These are phyloP conservation scores for Ustanciosporium gigantosporum DNA, from an alignment of 1,284 basidiomycete species.

Conservation along the genomic window DNA sequence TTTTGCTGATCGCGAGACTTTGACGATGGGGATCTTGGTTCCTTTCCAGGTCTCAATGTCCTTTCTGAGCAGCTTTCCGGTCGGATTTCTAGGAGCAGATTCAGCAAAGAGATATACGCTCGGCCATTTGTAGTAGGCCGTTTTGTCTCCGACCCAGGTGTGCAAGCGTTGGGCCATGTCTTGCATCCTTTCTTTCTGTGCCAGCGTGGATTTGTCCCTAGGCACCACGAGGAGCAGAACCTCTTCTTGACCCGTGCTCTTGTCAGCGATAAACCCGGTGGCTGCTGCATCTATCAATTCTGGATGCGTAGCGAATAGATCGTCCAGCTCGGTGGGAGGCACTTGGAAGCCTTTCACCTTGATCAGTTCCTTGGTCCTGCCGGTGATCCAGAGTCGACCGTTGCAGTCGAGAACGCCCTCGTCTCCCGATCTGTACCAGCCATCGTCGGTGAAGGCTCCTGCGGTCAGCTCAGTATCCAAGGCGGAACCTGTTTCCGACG, in stretches of 20 bases:
- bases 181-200: slow-evolving; percentile 12
- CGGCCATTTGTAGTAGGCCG: slow-evolving; percentile 45
- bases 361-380: slow-evolving; percentile 46
- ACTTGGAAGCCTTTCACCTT: slow-evolving; percentile 52
- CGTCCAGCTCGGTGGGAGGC: slow-evolving; percentile 45
- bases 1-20: slow-evolving; percentile 9
- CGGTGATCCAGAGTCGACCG: slow-evolving; percentile 49
- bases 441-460: slow-evolving; percentile 38
- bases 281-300: slow-evolving; percentile 34
- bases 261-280: slow-evolving; percentile 18
- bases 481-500: slow-evolving; percentile 35
- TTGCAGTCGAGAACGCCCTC: slow-evolving; percentile 43
- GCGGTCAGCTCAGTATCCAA: slow-evolving; percentile 29
- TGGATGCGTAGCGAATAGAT: slow-evolving; percentile 31
- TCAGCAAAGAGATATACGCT: slow-evolving; percentile 26
- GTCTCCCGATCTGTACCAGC: slow-evolving; percentile 45
- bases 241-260: slow-evolving; percentile 24
- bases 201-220: slow-evolving; percentile 14
- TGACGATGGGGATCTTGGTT: slow-evolving; percentile 15
- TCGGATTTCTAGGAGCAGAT: slow-evolving; percentile 21
- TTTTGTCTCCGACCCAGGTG: slow-evolving; percentile 31
- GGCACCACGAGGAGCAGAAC: slow-evolving; percentile 31
- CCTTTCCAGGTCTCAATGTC: slow-evolving; percentile 20
- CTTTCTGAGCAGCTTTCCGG: slow-evolving; percentile 37
- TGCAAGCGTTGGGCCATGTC: slow-evolving; percentile 15